Conservation (phyloP, 1,139 yeast genomes). For the Chernovozyma aurita region DNA sequence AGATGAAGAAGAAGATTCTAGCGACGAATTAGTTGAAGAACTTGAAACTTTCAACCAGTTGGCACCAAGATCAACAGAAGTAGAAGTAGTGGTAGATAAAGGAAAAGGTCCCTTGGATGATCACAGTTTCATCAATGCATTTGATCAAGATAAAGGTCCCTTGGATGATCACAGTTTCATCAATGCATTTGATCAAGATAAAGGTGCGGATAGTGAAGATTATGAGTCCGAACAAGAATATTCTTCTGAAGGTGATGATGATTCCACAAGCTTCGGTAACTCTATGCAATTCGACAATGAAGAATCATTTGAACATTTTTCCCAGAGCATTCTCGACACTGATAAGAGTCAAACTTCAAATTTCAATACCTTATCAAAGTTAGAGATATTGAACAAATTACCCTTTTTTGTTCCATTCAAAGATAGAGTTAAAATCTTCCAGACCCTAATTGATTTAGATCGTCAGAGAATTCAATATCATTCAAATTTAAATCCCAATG, state of each 20-base stretch:
- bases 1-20: not conserved
- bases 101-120: not conserved
- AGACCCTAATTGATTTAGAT: slow-evolving; percentile 56
- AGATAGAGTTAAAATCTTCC: slow-evolving; percentile 70
- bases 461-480: slow-evolving; percentile 19
- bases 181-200: not conserved
- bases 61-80: no score
- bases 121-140: no score
- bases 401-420: slow-evolving; percentile 82
- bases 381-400: slow-evolving; percentile 54
- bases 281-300: no score
- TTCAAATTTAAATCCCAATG: slow-evolving; percentile 12
- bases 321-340: not conserved
- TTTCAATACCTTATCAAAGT: slow-evolving; percentile 11
- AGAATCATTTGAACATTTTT: no score
- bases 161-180: no score
- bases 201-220: not conserved
- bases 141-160: not conserved
- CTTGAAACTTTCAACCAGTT: not conserved
- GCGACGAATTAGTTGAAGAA: not conserved
- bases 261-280: no score
- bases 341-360: not conserved
- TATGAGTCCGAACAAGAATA: not conserved
- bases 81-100: not conserved
- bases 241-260: no score